Evolutionary conservation across 2,329 filamentous ascomycete genomes (phyloP).

Genomic region (Phyllosticta citriasiana): DNA sequence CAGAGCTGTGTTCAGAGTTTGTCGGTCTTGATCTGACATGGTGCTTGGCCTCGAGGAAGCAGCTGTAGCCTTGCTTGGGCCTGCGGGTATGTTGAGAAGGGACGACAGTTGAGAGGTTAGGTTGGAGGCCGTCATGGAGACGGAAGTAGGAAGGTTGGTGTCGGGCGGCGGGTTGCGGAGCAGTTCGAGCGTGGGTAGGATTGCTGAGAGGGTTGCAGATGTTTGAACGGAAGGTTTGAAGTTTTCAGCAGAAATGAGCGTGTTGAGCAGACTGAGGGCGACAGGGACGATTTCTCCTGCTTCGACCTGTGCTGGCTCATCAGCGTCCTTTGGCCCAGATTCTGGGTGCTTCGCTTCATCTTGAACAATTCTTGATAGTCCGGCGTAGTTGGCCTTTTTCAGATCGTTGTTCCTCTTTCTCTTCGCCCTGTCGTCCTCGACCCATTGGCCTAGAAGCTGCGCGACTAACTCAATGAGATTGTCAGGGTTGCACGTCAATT

Average conservation of each 20-base stretch:
- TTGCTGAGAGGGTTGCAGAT: constrained; percentile 16
- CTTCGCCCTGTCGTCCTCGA: constrained; percentile 34
- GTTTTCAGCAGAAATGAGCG: constrained; percentile 24
- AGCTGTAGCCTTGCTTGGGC: not conserved
- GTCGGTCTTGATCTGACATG: constrained; percentile 26
- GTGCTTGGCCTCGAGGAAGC: constrained; percentile 20
- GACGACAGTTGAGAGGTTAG: constrained; percentile 36
- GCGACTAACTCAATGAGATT: constrained; percentile 55
- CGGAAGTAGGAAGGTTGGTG: constrained; percentile 30
- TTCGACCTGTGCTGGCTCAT: constrained; percentile 12
- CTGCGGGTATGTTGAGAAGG: constrained; percentile 29
- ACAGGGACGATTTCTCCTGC: constrained; percentile 31
- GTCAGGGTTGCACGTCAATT: constrained; percentile 52
- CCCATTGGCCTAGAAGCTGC: constrained; percentile 43
- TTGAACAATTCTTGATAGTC: constrained; percentile 19
- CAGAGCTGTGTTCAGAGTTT: constrained; percentile 1
- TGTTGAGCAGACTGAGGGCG: constrained; percentile 31
- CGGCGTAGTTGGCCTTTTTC: constrained; percentile 18
- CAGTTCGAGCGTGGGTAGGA: constrained; percentile 19
- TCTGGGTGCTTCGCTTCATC: not conserved
- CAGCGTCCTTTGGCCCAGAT: not conserved
- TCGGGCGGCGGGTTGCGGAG: constrained; percentile 14
- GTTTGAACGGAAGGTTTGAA: constrained; percentile 23
- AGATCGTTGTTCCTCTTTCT: constrained; percentile 24
- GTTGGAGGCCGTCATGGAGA: not conserved